Evolutionary conservation across 768 basidiomycete species (phyloP), one percentile per base, ranked within the genome.

Genomic region (Lenzites betulinus): DNA sequence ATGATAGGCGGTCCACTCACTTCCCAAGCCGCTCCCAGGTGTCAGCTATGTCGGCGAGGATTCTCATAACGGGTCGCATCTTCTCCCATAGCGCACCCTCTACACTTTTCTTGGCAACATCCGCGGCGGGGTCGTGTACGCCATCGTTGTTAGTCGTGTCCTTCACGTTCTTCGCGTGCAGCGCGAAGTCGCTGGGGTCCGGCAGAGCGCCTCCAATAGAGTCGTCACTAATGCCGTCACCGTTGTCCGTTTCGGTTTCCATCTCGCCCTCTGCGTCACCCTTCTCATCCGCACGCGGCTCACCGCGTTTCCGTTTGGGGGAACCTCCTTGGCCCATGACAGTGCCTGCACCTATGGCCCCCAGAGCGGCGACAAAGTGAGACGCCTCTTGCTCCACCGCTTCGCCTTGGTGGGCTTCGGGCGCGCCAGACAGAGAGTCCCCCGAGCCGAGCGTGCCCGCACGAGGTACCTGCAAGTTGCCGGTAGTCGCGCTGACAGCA

Each of bases 1-100:
- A 8, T 8, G 7, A 28, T 3, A 18, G 3, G 18, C 12, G 3
- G 18, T 12, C 30, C 8, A 64, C 68, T 15, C 43, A 70, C 70
- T 71, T 78, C 33, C 69, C 76, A 25, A 76, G 65, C 13, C 77
- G 63, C 60, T 79, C 78, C 75, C 76, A 79, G n/a, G 72, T 74
- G 49, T 79, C 78, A 3, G 71, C 67, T 6, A 74, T 38, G 39
- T 77, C 76, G 1, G 70, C 73, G 1, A 77, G 55, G 2, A 70
- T 69, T 28, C 70, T 58, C 76, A 77, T 75, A 18, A 70, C 60
- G 16, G 76, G 76, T 20, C 73, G 51, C 46, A 71, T 71, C 63
- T 74, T 74, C 44, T 67, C 66, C 74, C 74, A 75, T 48, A 74
- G 67, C 4, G 70, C 68, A 20, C 66, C 56, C 47, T 72, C 64